Base-by-base conservation (phyloP, 2,329 filamentous ascomycete species). In the Esteya vermicola region DNA sequence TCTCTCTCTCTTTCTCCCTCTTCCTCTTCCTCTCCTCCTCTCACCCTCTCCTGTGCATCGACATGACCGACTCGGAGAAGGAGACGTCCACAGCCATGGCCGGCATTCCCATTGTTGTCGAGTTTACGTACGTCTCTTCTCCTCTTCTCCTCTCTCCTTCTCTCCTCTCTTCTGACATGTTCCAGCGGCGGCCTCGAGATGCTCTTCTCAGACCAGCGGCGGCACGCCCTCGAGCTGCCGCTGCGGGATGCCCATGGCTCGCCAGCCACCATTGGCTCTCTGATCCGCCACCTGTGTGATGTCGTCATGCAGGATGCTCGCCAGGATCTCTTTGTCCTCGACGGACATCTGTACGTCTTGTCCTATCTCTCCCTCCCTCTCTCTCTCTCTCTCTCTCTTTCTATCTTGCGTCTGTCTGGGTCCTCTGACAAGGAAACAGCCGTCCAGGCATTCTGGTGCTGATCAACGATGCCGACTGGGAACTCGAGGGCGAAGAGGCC, bases 401-500 rank as follows among this genome's bases (percentile, higher is more conserved):
- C 3, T 10, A 14, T 21, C 25, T 30, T 26, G 9, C 16, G 6
- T 8, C 23, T 35, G 13, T 21, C n/a, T n/a, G n/a, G 7, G 16
- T 21, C n/a, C 16, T 13, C 35, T 38, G 34, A 43, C 35, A 20
- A 8, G 13, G 3, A n/a, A 30, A 45, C 50, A 96, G 89, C 45
- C 86, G 91, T 39, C 91, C 91, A 6, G 91, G 91, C 3, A 94
- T 98, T 57, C 73, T 98, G 33, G 89, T 95, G 22, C 70, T 98
- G 42, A 93, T 98, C 59, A 98, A 98, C 56, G 91, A 98, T 52
- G 85, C 86, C 21, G 91, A 98, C 58, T 98, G 91, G 91, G 91
- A 96, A 59, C 73, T 98, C 12, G 91, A 96, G 61, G 91, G 88
- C 16, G 89, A 96, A 61, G 86, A 91, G 55, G 72, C 77, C 48